A percentile compares a stretch with the other conserved stretches of the same genome.
phyloP scores from a whole-genome alignment of 495 filamentous ascomycete species.

The Sabuloglossum arenarium region DNA sequence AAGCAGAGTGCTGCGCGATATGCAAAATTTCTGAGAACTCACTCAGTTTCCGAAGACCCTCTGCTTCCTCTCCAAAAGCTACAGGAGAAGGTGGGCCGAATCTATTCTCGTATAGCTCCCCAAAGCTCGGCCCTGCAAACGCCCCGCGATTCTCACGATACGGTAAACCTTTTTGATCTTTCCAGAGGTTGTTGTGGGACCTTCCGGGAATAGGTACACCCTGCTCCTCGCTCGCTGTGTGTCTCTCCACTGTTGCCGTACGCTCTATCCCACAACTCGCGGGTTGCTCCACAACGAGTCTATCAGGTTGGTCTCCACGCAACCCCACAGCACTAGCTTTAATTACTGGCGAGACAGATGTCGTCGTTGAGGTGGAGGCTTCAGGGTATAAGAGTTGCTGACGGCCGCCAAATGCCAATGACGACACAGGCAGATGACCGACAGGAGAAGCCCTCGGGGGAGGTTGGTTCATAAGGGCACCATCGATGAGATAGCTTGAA shows the following conservation, averaged over 20 bases:
- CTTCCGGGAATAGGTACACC: not conserved
- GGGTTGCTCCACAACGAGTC: not conserved
- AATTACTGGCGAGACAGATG: not conserved
- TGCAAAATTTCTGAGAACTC: not conserved
- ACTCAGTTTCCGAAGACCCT: conserved; percentile 1
- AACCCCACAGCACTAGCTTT: not conserved
- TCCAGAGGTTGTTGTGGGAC: not conserved
- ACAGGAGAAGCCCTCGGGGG: not conserved
- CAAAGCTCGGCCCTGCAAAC: not conserved
- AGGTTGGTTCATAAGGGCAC: conserved; percentile 1
- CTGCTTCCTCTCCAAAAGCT: conserved; percentile 1
- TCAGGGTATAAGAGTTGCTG: not conserved
- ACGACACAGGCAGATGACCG: not conserved
- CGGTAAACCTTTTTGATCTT: not conserved
- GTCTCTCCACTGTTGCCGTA: not conserved
- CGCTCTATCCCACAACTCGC: not conserved
- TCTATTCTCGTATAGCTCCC: not conserved
- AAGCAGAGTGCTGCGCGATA: not conserved
- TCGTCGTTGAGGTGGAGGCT: not conserved
- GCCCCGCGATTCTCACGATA: not conserved
- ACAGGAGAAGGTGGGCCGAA: not conserved
- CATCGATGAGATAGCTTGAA: not conserved
- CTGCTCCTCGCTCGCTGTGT: not conserved
- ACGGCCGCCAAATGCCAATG: not conserved
- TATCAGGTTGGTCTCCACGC: not conserved